Evolutionary conservation across 2,329 filamentous ascomycete genomes (phyloP).

Genomic region (Hawksworthiomyces lignivorus): DNA sequence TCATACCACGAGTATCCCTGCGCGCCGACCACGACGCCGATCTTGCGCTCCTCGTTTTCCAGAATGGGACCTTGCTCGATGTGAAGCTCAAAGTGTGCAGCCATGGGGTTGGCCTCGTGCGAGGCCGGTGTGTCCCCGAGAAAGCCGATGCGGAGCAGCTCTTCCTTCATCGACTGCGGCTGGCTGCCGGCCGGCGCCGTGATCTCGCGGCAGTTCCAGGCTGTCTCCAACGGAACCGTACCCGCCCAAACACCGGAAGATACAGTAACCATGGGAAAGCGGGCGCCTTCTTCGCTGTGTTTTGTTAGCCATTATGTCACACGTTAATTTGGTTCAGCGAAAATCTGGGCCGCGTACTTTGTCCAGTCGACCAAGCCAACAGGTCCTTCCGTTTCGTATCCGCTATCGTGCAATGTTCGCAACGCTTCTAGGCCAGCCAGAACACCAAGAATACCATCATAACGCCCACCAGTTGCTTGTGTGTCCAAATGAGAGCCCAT

Average conservation of each 20-base stretch:
- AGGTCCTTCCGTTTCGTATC: constrained; percentile 59
- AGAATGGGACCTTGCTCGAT: constrained; percentile 78
- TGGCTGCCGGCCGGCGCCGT: constrained; percentile 25
- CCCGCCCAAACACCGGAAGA: constrained; percentile 71
- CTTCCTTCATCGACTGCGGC: constrained; percentile 54
- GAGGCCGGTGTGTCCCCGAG: constrained; percentile 52
- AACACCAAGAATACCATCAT: constrained; percentile 72
- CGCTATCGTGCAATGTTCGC: constrained; percentile 57
- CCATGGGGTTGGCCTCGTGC: constrained; percentile 55
- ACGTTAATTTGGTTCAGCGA: background rate
- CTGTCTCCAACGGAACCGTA: constrained; percentile 50
- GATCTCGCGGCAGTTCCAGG: constrained; percentile 56
- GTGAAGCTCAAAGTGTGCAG: constrained; percentile 75
- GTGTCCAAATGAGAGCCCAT: constrained; percentile 65
- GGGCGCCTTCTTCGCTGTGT: constrained; percentile 66
- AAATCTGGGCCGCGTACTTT: constrained; percentile 36
- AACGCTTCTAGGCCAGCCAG: constrained; percentile 67
- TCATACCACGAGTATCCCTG: constrained; percentile 71
- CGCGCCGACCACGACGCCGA: constrained; percentile 65
- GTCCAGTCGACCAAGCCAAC: constrained; percentile 75
- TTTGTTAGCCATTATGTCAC: too few relatives aligned
- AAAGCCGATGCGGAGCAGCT: constrained; percentile 66
- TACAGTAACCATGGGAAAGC: constrained; percentile 69
- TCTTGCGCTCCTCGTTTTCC: constrained; percentile 52
- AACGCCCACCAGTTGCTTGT: constrained; percentile 57